These are phyloP conservation scores for Diaporthe destruens DNA, from an alignment of 2,329 filamentous ascomycete species.

Conservation along the genomic window DNA sequence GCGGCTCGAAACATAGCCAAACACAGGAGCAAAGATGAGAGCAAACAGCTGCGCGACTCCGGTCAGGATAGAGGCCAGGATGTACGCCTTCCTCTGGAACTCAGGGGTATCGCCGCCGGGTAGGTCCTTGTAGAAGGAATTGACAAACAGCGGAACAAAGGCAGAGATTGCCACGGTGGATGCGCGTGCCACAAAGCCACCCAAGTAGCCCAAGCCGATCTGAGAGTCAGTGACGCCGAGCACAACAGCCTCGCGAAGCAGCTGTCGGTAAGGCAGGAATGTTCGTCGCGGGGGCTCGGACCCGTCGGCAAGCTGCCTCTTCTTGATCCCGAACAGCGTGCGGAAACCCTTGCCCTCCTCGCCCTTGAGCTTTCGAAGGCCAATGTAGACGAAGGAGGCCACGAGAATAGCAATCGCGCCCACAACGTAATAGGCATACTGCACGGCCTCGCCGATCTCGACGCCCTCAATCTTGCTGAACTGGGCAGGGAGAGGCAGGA, in stretches of 20 bases:
- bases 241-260: slow-evolving; percentile 72
- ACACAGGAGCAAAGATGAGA: slow-evolving; percentile 85
- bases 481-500: slow-evolving; percentile 86
- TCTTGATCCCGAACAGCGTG: slow-evolving; percentile 62
- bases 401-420: slow-evolving; percentile 78
- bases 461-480: slow-evolving; percentile 80
- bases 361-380: slow-evolving; percentile 75
- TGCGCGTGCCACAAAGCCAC: slow-evolving; percentile 93
- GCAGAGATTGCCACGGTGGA: slow-evolving; percentile 95
- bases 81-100: slow-evolving; percentile 82
- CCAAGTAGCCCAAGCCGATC: slow-evolving; percentile 89
- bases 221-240: slow-evolving; percentile 81
- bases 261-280: slow-evolving; percentile 68
- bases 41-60: slow-evolving; percentile 91
- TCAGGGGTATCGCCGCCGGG: slow-evolving; percentile 78
- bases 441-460: slow-evolving; percentile 79
- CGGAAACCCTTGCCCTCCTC: slow-evolving; percentile 83
- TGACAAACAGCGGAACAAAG: slow-evolving; percentile 93
- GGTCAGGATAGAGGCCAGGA: slow-evolving; percentile 87
- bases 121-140: slow-evolving; percentile 82
- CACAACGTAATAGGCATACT: slow-evolving; percentile 90
- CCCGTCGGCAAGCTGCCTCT: slow-evolving; percentile 43
- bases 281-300: slow-evolving; percentile 19
- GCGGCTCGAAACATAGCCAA: slow-evolving; percentile 85
- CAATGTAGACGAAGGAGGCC: slow-evolving; percentile 81